A percentile compares a stretch with the other conserved stretches of the same genome.
phyloP scores from a whole-genome alignment of 2,329 filamentous ascomycete genomes.

The Claviceps digitariae region DNA sequence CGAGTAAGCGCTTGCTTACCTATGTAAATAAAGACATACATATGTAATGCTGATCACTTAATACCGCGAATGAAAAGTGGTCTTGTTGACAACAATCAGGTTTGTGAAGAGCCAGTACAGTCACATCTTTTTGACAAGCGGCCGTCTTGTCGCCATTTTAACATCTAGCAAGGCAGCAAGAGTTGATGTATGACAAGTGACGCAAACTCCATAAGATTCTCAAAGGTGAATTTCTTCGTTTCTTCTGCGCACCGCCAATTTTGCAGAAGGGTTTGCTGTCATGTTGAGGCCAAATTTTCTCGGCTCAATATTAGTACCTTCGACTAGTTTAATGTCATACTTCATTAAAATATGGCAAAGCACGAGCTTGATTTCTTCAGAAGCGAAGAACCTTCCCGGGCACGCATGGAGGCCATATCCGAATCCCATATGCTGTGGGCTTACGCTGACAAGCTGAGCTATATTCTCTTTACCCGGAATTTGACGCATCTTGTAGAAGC shows the following conservation, averaged over 20 bases:
- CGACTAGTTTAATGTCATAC: neutral
- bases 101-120: no score
- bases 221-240: neutral
- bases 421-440: conserved; percentile 17
- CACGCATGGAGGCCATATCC: conserved; percentile 26
- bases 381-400: conserved; percentile 25
- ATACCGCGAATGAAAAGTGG: no score
- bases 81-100: no score
- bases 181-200: no score
- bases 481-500: conserved; percentile 9
- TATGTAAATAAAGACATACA: no score
- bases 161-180: no score
- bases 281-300: neutral
- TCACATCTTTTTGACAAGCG: no score
- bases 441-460: conserved; percentile 18
- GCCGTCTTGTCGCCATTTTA: no score
- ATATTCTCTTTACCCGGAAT: neutral
- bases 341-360: neutral
- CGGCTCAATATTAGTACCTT: neutral
- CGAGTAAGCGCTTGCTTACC: no score
- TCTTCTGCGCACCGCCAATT: neutral
- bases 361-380: conserved; percentile 20
- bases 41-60: no score
- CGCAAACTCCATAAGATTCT: neutral
- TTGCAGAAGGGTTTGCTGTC: neutral